Evolutionary conservation across 2,329 filamentous ascomycete species (phyloP).

Genomic region (Aureobasidium mangrovei): DNA sequence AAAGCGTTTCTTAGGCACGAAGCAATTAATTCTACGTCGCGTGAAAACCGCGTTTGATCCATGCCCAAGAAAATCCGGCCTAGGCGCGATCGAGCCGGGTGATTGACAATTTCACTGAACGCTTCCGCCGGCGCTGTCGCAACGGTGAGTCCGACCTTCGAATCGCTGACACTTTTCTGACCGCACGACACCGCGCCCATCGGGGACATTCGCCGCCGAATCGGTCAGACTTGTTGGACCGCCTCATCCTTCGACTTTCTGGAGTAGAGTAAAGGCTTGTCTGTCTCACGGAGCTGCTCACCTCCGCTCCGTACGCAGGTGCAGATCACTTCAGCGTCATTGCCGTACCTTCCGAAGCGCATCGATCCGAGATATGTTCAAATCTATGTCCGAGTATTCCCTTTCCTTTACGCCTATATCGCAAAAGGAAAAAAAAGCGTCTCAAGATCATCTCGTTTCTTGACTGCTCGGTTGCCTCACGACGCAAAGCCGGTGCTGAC

Average conservation of each 20-base stretch:
- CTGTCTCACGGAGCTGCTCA: not conserved
- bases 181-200: conserved; percentile 1
- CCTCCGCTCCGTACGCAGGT: not conserved
- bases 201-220: not conserved
- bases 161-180: not conserved
- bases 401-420: not conserved
- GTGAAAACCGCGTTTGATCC: not conserved
- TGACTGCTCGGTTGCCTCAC: not conserved
- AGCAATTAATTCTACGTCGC: conserved; percentile 3
- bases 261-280: not conserved
- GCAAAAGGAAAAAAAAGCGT: no score
- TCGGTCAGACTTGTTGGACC: conserved; percentile 4
- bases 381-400: not conserved
- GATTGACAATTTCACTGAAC: conserved; percentile 10
- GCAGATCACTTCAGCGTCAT: conserved; percentile 11
- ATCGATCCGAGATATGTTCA: not conserved
- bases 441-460: not conserved
- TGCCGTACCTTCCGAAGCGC: conserved; percentile 1
- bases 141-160: conserved; percentile 5
- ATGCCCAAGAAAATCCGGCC: not conserved
- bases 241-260: not conserved
- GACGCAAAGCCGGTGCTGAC: no score
- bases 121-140: conserved; percentile 1
- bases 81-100: not conserved
- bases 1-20: not conserved